phyloP scores from a whole-genome alignment of 2,329 filamentous ascomycete species.

The Colletotrichum sp. region DNA sequence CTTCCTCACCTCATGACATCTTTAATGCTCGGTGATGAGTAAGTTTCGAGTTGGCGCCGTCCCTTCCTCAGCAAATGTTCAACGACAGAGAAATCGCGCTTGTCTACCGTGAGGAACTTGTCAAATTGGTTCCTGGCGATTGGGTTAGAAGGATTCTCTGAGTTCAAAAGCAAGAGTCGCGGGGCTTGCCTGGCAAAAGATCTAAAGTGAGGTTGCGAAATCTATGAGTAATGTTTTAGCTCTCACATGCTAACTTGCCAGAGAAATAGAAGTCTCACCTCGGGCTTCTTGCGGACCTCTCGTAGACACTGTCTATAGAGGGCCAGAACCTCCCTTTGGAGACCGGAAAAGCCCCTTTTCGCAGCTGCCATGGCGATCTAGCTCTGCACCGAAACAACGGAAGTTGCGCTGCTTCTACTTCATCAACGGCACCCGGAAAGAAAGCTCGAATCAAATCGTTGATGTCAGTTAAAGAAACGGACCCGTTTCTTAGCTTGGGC shows the following conservation, averaged over 20 bases:
- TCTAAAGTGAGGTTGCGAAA: slow-evolving; percentile 65
- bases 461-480: neutral
- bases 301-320: slow-evolving; percentile 89
- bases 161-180: neutral
- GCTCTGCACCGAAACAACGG: neutral
- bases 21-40: slow-evolving; percentile 80
- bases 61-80: slow-evolving; percentile 87
- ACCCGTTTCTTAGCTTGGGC: neutral
- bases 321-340: slow-evolving; percentile 87
- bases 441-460: slow-evolving; percentile 6
- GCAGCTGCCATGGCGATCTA: slow-evolving; percentile 6
- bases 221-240: slow-evolving; percentile 40
- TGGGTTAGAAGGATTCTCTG: neutral
- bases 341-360: slow-evolving; percentile 68
- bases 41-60: slow-evolving; percentile 79
- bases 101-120: slow-evolving; percentile 71
- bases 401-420: neutral
- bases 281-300: slow-evolving; percentile 80
- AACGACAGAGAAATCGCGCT: slow-evolving; percentile 84
- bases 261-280: slow-evolving; percentile 47
- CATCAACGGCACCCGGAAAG: neutral
- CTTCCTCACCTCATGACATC: slow-evolving; percentile 62
- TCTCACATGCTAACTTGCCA: neutral
- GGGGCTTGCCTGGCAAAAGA: slow-evolving; percentile 63
- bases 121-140: slow-evolving; percentile 73